Base-by-base conservation (phyloP, 164 flowering plant genomes). In the Santalum album region DNA sequence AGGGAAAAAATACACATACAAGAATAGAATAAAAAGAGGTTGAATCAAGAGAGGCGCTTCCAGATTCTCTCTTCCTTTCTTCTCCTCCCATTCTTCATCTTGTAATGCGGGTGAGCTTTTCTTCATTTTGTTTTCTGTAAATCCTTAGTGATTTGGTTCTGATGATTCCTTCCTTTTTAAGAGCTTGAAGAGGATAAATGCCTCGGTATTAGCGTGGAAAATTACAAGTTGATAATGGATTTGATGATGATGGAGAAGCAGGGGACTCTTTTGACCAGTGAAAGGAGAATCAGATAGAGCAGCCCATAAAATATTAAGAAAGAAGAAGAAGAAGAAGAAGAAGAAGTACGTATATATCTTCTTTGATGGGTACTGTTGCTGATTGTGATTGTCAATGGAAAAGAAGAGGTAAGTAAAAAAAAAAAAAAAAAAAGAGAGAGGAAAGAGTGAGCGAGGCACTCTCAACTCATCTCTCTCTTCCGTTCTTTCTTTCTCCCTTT, bases 141-240 rank as follows among this genome's bases (percentile, higher is more conserved):
- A n/a, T 57, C 67, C 65, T 70, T 63, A 67, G 53, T n/a, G n/a
- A n/a, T n/a, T n/a, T 2, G 42, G 14, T n/a, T n/a, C n/a, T 12
- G 75, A 73, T 74, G 78, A 74, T 81, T 70, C 71, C 67, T 16
- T 35, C 39, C 72, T 69, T 78, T 77, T 38, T 45, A 44, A 36
- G 67, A 55, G 67, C 67, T 71, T 73, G 66, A 68, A 62, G 59
- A 61, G 60, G 66, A 64, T 56, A 67, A n/a, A n/a, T 38, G 42
- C 42, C 14, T 38, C 42, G 75, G 70, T 68, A 53, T 62, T 68
- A 32, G 69, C 53, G 72, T 3, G 64, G 60, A 51, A 68, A 69
- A 67, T 68, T 64, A 51, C 58, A 24, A 47, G 62, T 53, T 53
- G 60, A 62, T 78, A n/a, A n/a, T n/a, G n/a, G n/a, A n/a, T n/a